A percentile compares a stretch with the other conserved stretches of the same genome.
These are phyloP conservation scores for Colletotrichum chlorophyti DNA, from an alignment of 2,329 filamentous ascomycete species.

Conservation along the genomic window DNA sequence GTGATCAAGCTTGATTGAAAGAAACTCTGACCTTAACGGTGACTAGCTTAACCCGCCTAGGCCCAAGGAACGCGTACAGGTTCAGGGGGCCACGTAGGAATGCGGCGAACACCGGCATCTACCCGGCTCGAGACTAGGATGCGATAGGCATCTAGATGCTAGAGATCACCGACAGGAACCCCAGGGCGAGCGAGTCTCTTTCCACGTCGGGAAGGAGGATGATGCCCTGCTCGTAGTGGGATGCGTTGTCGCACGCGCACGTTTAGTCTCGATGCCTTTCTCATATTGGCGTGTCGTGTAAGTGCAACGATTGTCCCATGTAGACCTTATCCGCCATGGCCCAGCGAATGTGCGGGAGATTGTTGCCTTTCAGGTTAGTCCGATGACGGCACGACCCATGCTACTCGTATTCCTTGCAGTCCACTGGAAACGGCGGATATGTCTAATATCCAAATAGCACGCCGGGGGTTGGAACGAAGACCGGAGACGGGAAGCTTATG, in stretches of 20 bases:
- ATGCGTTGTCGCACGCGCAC: not conserved
- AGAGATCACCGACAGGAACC: not conserved
- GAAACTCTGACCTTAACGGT: not conserved
- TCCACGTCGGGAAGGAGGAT: not conserved
- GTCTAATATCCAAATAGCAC: not conserved
- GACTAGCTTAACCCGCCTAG: too few relatives aligned
- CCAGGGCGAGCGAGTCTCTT: not conserved
- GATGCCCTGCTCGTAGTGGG: too few relatives aligned
- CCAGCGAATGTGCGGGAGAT: not conserved
- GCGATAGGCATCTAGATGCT: not conserved
- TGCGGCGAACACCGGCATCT: not conserved
- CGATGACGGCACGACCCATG: not conserved
- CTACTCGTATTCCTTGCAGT: not conserved
- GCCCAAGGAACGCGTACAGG: too few relatives aligned
- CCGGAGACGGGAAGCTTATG: conserved; percentile 3
- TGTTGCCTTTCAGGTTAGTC: not conserved
- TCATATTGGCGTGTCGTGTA: too few relatives aligned
- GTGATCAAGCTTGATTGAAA: not conserved
- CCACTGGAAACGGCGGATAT: not conserved
- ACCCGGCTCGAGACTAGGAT: not conserved
- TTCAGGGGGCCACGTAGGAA: not conserved
- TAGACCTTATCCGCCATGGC: too few relatives aligned
- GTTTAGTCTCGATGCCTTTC: not conserved
- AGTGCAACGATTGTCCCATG: too few relatives aligned
- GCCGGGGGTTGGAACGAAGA: not conserved